A percentile compares a stretch with the other conserved stretches of the same genome.
phyloP scores from a whole-genome alignment of 176 grass and related monocot genomes.

The Alopecurus myosuroides region DNA sequence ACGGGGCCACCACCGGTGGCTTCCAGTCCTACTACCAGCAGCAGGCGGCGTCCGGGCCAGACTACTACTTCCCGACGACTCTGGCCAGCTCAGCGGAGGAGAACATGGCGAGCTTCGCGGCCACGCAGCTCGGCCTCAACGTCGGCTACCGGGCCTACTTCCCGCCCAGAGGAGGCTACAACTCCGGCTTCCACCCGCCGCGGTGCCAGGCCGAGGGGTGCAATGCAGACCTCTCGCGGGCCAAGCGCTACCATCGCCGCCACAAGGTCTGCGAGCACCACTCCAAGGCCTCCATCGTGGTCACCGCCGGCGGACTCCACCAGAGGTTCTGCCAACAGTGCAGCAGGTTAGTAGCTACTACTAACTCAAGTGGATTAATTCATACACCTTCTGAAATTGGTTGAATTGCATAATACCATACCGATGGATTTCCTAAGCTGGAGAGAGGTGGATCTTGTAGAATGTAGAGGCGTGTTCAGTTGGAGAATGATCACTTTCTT shows the following conservation, averaged over 20 bases:
- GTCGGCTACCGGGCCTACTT: slow-evolving; percentile 61
- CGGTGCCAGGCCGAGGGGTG: slow-evolving; percentile 71
- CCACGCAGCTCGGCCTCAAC: slow-evolving; percentile 61
- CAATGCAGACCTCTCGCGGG: slow-evolving; percentile 64
- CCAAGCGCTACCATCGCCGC: slow-evolving; percentile 73
- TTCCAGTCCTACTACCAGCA: slow-evolving; percentile 43
- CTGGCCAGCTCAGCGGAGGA: slow-evolving; percentile 52
- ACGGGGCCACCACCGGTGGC: background rate
- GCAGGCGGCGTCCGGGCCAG: slow-evolving; percentile 8
- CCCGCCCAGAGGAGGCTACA: slow-evolving; percentile 46
- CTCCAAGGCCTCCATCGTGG: slow-evolving; percentile 62
- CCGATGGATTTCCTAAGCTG: background rate
- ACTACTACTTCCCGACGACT: slow-evolving; percentile 51
- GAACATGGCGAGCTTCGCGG: slow-evolving; percentile 58
- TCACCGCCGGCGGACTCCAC: slow-evolving; percentile 54
- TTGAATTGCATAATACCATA: background rate
- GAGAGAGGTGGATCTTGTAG: slow-evolving; percentile 6
- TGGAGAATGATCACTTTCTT: background rate
- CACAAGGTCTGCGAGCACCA: slow-evolving; percentile 89
- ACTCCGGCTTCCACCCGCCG: slow-evolving; percentile 62
- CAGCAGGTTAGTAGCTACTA: slow-evolving; percentile 53
- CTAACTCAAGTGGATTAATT: background rate
- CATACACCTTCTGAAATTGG: background rate
- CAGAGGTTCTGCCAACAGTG: slow-evolving; percentile 92
- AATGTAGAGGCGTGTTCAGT: background rate